Conservation (phyloP, 2,329 filamentous ascomycete genomes). For the Sporothrix luriei region DNA sequence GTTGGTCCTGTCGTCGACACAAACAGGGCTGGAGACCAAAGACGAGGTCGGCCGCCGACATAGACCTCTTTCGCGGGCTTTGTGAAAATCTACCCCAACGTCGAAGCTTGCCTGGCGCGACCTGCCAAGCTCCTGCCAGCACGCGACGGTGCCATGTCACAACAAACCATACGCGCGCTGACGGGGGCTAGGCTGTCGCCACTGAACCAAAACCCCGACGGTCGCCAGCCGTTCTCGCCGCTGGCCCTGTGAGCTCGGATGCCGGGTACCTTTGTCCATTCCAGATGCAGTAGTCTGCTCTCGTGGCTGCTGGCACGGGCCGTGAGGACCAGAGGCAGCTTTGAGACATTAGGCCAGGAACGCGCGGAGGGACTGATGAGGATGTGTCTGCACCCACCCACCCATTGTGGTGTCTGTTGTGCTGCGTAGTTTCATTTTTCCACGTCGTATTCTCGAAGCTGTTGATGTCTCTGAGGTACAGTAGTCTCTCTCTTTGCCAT, state of each 20-base stretch:
- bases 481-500: neutral
- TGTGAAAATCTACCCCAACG: too few relatives aligned
- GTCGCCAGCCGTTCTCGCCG: too few relatives aligned
- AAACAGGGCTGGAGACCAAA: too few relatives aligned
- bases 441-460: constrained; percentile 8
- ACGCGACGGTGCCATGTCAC: constrained; percentile 3
- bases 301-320: constrained; percentile 20
- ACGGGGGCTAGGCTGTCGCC: constrained; percentile 1
- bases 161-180: neutral
- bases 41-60: too few relatives aligned
- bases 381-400: neutral
- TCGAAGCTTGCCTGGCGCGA: neutral
- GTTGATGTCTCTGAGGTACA: neutral
- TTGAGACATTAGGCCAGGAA: constrained; percentile 22
- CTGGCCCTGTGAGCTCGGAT: neutral
- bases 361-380: neutral
- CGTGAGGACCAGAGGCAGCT: neutral
- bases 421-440: neutral
- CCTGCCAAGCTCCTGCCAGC: constrained; percentile 8
- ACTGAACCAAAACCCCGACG: neutral
- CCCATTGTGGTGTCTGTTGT: neutral
- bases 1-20: too few relatives aligned
- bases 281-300: neutral
- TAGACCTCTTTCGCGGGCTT: too few relatives aligned
- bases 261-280: neutral